Conservation (phyloP, 495 filamentous ascomycete species). For the Lichenothelia convexa region DNA sequence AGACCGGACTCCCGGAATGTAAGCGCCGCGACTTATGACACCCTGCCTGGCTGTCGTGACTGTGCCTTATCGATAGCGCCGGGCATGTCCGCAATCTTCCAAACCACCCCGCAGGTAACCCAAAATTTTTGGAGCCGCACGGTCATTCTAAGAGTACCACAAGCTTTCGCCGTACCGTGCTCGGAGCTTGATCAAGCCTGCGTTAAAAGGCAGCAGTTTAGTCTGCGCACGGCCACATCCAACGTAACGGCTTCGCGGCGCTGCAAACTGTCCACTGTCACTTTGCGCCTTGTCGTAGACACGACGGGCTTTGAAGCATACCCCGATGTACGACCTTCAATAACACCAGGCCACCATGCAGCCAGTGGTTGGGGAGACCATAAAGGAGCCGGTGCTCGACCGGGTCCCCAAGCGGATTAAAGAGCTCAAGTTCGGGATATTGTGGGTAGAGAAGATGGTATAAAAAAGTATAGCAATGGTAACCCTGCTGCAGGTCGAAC, state of each 20-base stretch:
- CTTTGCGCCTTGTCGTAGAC: too few species aligned
- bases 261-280: not conserved
- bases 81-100: too few species aligned
- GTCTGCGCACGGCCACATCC: not conserved
- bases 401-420: conserved; percentile 76
- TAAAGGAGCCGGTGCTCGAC: conserved; percentile 82
- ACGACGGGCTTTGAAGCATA: too few species aligned
- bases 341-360: conserved; percentile 1
- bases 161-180: not conserved
- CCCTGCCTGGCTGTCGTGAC: too few species aligned
- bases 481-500: conserved; percentile 39
- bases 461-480: conserved; percentile 1
- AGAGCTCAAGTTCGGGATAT: conserved; percentile 81
- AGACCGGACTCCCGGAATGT: too few species aligned
- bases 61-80: too few species aligned
- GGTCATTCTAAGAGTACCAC: not conserved
- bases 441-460: conserved; percentile 31
- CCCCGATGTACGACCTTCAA: not conserved
- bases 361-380: conserved; percentile 32
- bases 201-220: not conserved
- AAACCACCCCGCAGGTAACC: too few species aligned
- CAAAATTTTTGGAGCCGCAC: too few species aligned
- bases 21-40: too few species aligned
- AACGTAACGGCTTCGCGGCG: not conserved
- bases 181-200: not conserved